Base-by-base conservation (phyloP, 495 filamentous ascomycete species). In the Aeminium ludgeri region DNA sequence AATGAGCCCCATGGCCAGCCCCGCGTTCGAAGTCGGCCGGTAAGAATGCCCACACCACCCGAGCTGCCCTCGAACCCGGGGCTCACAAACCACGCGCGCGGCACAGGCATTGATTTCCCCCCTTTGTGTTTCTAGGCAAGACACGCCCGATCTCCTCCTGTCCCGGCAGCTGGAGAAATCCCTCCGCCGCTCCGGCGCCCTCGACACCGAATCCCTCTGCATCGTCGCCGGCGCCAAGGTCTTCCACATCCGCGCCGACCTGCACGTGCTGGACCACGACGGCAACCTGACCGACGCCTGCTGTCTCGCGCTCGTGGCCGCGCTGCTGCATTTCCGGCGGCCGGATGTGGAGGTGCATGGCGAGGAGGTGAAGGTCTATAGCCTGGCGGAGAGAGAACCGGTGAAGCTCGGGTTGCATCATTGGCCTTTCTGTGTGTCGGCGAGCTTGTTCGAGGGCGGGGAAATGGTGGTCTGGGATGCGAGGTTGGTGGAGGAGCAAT, bases 191-290 rank as follows among this genome's bases (percentile, higher is more conserved):
- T 92, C 85, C 6, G 74, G 74, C 45, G 89, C 89, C 8, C 69
- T 97, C 18, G 86, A 94, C 55, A 93, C 85, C 20, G 89, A 97
- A 63, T 91, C 85, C 1, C 72, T 97, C 20, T 97, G 89, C 57
- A 82, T 97, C 11, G 60, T 96, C 17, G 85, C 89, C 18, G 85
- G 83, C 11, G 66, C 78, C 40, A 91, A 86, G 59, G 85, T 80
- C 62, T 97, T 89, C 81, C 73, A 71, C 35, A 68, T 97, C 38
- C 80, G 83, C 18, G 85, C 84, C 4, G 84, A 92, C 52, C 70
- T 95, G 2, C 89, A 96, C 59, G 73, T 96, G 29, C 67, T 93
- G 12, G 79, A 82, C 36, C 81, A 81, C 59, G 86, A 94, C 53
- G 89, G 89, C 18, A 82, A 82, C 45, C 66, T 97, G 18, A 74